Base-by-base conservation (phyloP, 75 land plant genomes). In the Cupressus sempervirens region DNA sequence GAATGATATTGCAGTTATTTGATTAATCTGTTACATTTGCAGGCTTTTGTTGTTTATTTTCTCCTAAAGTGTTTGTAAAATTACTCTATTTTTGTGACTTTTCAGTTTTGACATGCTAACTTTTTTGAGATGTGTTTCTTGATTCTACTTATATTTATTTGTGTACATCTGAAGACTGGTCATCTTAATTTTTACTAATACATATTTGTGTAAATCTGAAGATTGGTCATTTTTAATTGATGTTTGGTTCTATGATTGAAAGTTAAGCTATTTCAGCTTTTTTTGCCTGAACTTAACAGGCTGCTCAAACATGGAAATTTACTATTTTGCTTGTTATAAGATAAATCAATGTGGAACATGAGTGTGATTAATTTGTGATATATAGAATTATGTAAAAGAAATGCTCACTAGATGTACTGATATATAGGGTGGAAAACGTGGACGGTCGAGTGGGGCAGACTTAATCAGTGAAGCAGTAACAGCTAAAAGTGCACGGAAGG, bases 351-450 rank as follows among this genome's bases (percentile, higher is more conserved):
- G 46, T n/a, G 6, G 43, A 79, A 79, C n/a, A 41, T 79, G 81
- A 11, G 26, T 46, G 48, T 46, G 48, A 18, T 43, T 20, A 26
- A 32, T 72, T 79, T 79, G 26, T 7, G 43, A 46, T n/a, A 30
- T 30, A 29, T 12, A 32, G 74, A 8, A 32, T 79, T 23, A 43
- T 23, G 23, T 79, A 0, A 41, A 23, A 10, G 10, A 79, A 79
- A 43, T 43, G n/a, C 50, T 79, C 26, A 32, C 41, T 36, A 10
- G 3, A 7, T 84, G 15, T 26, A 26, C 9, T 41, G 45, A 14
- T 41, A 32, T 80, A 82, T 52, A 87, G 88, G 87, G 86, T 58
- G 76, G 34, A 62, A 87, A 87, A 81, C 82, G 88, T 77, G 88
- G 88, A 83, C 76, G 88, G 46, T n/a, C 62, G 14, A 87, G 85